A percentile compares a stretch with the other conserved stretches of the same genome.
These are phyloP conservation scores for Fusarium bulbicola DNA, from an alignment of 2,329 filamentous ascomycete genomes.

Conservation along the genomic window DNA sequence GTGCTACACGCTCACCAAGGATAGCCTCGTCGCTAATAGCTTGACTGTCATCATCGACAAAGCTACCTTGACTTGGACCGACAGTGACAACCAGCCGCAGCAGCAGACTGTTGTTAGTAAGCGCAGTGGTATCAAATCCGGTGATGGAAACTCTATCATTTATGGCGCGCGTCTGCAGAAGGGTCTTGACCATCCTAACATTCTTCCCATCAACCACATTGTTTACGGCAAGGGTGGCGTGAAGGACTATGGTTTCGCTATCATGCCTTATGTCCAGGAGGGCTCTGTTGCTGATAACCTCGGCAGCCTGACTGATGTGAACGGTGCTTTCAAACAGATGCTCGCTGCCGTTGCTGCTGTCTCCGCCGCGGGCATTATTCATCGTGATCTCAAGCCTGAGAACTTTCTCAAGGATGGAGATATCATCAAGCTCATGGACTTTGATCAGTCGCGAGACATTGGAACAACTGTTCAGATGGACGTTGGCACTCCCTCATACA, in stretches of 20 bases:
- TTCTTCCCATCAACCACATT: conserved; percentile 5
- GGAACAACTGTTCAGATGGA: not conserved
- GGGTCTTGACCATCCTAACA: not conserved
- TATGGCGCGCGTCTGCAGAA: conserved; percentile 6
- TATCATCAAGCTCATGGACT: conserved; percentile 21
- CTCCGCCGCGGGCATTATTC: conserved; percentile 5
- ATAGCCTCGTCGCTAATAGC: not conserved
- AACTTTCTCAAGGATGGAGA: conserved; percentile 23
- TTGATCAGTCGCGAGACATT: conserved; percentile 6
- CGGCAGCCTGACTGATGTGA: not conserved
- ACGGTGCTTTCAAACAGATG: conserved; percentile 15
- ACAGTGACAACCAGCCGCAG: not conserved
- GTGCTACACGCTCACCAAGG: conserved; percentile 5
- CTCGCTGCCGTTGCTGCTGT: conserved; percentile 15
- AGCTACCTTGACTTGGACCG: not conserved
- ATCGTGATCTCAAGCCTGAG: conserved; percentile 17
- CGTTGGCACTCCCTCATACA: conserved; percentile 10
- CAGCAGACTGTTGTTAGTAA: conserved; percentile 7
- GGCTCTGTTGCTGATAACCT: conserved; percentile 11
- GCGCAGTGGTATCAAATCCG: not conserved
- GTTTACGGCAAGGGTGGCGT: not conserved
- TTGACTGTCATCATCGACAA: conserved; percentile 3
- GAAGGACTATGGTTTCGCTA: not conserved
- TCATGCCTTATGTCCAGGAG: conserved; percentile 10
- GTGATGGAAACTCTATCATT: not conserved